Base-by-base conservation (phyloP, 2,329 filamentous ascomycete genomes). In the Pseudopyrenochaeta lycopersici region DNA sequence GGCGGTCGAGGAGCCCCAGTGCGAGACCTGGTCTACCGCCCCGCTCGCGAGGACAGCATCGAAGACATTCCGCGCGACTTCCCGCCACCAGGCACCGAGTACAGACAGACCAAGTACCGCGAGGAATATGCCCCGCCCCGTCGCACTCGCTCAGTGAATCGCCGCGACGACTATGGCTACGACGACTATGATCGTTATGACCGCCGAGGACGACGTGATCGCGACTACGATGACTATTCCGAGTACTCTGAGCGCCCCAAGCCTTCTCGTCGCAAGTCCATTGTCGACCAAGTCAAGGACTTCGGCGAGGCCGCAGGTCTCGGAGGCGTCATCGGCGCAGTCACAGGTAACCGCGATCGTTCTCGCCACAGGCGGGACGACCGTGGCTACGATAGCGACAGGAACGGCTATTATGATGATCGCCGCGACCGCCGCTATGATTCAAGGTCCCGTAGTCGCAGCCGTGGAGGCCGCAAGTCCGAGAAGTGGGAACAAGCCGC, bases 21-120 rank as follows among this genome's bases (percentile, higher is more conserved):
- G 30, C 76, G 78, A 48, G 81, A 82, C 58, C 76, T 83, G 47
- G 80, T 81, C 68, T 81, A 79, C 69, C 80, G 81, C 52, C 76
- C 80, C 44, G 61, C 60, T n/a, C 88, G 89, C 60, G 88, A 93
- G 72, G 89, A 92, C 68, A 92, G 89, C 74, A 88, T 96, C 70
- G 93, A 97, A 77, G 91, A 96, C 77, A 87, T 96, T 55, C 86
- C 87, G 60, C 88, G 92, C 63, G 90, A 96, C 64, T 96, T 96
- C 68, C 91, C 91, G 29, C 90, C 91, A 6, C 89, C 88, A 5
- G 87, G 68, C 71, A 73, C 67, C 70, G 77, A 80, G 64, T 77
- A 78, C 63, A 75, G 77, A 27, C 76, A 78, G 43, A 77, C 77
- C 45, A 77, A 72, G 56, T 80, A 81, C 63, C 76, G 82, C 60